Evolutionary conservation across 805 yeast genomes (phyloP), one percentile per base, ranked within the genome.

Genomic region (Candida sonorensis): DNA sequence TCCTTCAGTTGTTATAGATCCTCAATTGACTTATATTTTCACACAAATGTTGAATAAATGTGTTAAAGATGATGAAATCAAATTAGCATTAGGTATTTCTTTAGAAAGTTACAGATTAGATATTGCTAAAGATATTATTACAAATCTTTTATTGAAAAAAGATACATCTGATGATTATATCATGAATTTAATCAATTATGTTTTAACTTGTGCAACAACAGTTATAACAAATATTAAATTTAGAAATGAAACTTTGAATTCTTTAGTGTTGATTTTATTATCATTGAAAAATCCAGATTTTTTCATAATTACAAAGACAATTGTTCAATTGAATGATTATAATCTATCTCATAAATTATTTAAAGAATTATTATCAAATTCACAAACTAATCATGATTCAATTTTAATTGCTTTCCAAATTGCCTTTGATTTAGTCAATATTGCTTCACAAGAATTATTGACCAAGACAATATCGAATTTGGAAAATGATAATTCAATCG

Each of bases 401-500:
- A 57, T 53, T 29, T 66, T 76, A 41, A 67, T 82, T 38, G 94
- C 94, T 3, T 84, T 76, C 58, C 98, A 92, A 65, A 84, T 90
- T 33, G 97, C 97, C 1, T 92, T 92, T 57, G 98, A 92, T 57
- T 71, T 92, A 38, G 97, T 88, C 6, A 78, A 77, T 34, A 78
- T 94, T 11, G 96, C 96, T 0, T 75, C 95, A 7, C 97, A 90
- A 62, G 94, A 85, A 52, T 68, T 92, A 44, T 67, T 88, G 37
- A 80, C 76, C 35, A 68, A 64, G 28, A 67, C 79, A 6, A 59
- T 69, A 17, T 62, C 67, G 24, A 52, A 51, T 5, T 55, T 73
- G 32, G 47, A 53, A 11, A 36, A 39, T 2, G 63, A 57, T 33
- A 31, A 42, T 11, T 36, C 50, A n/a, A 30, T 53, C 22, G 54